Percentiles rank a stretch among this genome's conserved stretches.
Evolutionary conservation across 768 basidiomycete species (phyloP).

Genomic region (Podaxis pistillaris): DNA sequence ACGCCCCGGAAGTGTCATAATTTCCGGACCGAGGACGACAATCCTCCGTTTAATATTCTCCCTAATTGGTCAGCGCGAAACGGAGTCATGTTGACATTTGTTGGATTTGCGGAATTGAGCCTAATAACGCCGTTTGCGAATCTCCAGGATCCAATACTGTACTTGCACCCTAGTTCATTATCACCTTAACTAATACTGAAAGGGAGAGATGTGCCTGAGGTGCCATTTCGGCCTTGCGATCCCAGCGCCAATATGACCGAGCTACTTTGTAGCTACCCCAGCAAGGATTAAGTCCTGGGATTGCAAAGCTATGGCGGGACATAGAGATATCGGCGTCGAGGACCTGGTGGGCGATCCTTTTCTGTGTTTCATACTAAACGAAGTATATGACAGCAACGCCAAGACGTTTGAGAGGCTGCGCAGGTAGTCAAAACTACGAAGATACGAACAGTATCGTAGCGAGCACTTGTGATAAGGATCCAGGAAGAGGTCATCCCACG

Average conservation of each 20-base stretch:
- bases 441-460: not conserved
- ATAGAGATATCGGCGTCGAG: not conserved
- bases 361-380: constrained; percentile 1
- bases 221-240: not conserved
- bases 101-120: constrained; percentile 10
- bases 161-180: constrained; percentile 7
- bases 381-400: constrained; percentile 3
- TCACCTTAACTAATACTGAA: not conserved
- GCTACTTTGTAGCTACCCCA: not conserved
- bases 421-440: not conserved
- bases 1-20: not conserved
- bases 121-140: not conserved
- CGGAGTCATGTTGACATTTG: constrained; percentile 10
- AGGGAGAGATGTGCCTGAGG: not conserved
- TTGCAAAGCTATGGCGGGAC: not conserved
- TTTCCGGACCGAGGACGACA: not conserved
- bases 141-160: not conserved
- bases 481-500: not conserved
- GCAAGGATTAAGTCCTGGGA: too few species aligned
- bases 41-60: not conserved
- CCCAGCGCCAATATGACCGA: not conserved
- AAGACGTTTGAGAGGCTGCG: constrained; percentile 8
- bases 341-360: not conserved
- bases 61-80: not conserved
- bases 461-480: constrained; percentile 5